Percentiles rank a stretch among this genome's conserved stretches.
Evolutionary conservation across 108 stramenopile genomes (phyloP).

Genomic region (Mediolabrus comicus): DNA sequence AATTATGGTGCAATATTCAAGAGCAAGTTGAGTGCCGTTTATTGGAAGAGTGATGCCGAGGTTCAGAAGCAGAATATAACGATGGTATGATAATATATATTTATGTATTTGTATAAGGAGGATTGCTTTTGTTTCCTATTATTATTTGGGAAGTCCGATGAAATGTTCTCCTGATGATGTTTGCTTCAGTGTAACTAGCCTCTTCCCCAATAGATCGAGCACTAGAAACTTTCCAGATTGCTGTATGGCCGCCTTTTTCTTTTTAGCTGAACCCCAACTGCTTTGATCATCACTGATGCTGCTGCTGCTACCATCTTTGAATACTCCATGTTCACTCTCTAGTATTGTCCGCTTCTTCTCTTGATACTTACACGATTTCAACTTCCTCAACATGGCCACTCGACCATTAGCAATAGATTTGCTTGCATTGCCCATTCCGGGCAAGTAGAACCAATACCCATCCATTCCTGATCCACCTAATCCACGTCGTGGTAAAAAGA

Average conservation of each 20-base stretch:
- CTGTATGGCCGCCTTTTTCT: not conserved
- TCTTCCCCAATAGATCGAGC: conserved; percentile 29
- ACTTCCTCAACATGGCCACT: conserved; percentile 15
- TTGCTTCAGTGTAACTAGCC: conserved; percentile 6
- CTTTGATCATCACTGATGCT: not conserved
- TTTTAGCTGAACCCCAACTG: not conserved
- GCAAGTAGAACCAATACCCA: conserved; percentile 45
- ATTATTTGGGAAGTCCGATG: not conserved
- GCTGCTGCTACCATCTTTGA: not conserved
- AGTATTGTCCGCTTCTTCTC: conserved; percentile 33
- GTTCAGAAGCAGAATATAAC: not conserved
- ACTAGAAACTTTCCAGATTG: conserved; percentile 38
- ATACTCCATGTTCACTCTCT: conserved; percentile 4
- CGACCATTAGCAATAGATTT: conserved; percentile 39
- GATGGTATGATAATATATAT: not conserved
- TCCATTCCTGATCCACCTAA: conserved; percentile 11
- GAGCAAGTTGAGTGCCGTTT: conserved; percentile 2
- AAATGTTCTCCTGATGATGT: not conserved
- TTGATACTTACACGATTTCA: conserved; percentile 21
- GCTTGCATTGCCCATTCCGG: conserved; percentile 33
- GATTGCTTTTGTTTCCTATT: not conserved
- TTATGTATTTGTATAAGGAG: not conserved
- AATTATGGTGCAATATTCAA: conserved; percentile 7
- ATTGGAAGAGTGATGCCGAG: not conserved
- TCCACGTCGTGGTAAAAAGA: conserved; percentile 34